Evolutionary conservation across 2,329 filamentous ascomycete species (phyloP), one percentile per base, ranked within the genome.

Genomic region (Trichoderma polysporum): DNA sequence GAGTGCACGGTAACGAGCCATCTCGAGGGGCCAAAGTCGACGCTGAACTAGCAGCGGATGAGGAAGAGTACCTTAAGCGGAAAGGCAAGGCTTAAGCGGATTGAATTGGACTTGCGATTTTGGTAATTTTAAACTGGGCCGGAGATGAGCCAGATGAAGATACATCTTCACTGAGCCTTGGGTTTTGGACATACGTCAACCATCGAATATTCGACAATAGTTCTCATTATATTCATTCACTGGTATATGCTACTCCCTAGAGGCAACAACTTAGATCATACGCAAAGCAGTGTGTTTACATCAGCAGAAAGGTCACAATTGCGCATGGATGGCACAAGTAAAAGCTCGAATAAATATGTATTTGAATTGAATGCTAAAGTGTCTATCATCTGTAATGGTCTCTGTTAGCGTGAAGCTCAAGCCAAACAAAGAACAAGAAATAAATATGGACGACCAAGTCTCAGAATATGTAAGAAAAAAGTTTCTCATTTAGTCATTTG

Each of bases 381-480:
- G 22, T 53, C 39, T 50, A 60, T 52, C 17, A 35, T 45, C 54
- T 56, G 29, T 37, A 10, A 31, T 31, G 13, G 31, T 25, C 19
- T 52, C 27, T 39, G 60, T 70, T 62, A 69, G 68, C 45, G n/a
- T 19, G 17, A 37, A 15, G n/a, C 47, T 35, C 54, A 45, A 56
- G 53, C 52, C 3, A 41, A 41, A 22, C 29, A 19, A 68, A 61
- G 37, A 57, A 45, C 64, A 58, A 59, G 45, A 65, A 74, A 76
- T 1, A 60, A 74, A 76, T 5, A 57, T 27, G 67, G 52, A 52
- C 50, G 54, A 50, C 66, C 52, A 66, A 66, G 33, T 35, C 70
- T 97, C 93, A 97, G 93, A 92, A 97, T 97, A 97, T 97, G 93
- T 97, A 97, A 97, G 93, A 94, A 88, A 94, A 88, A 89, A 82